These are phyloP conservation scores for Phlyctochytrium planicorne DNA, from an alignment of 192 early-diverging fungal genomes.

Conservation along the genomic window DNA sequence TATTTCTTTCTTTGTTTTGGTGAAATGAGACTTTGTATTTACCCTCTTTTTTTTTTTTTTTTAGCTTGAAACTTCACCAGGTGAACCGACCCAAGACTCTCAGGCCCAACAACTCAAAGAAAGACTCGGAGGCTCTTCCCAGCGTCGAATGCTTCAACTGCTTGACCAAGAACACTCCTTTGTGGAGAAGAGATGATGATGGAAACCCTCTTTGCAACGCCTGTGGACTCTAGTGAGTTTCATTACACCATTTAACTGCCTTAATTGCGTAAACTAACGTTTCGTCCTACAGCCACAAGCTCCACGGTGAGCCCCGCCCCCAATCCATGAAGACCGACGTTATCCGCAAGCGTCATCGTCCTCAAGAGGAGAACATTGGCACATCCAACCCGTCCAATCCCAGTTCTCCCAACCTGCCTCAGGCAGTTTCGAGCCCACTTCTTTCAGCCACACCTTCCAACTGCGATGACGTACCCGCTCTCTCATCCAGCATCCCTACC, in stretches of 20 bases:
- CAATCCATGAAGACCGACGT: slow-evolving; percentile 84
- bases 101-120: slow-evolving; percentile 3
- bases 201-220: slow-evolving; percentile 92
- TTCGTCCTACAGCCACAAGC: slow-evolving; percentile 53
- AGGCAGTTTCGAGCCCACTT: no score
- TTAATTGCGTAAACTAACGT: no score
- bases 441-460: no score
- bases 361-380: slow-evolving; percentile 37
- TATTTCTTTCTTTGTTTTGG: background rate
- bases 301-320: slow-evolving; percentile 84
- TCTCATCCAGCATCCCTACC: no score
- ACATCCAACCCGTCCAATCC: no score
- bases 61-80: slow-evolving; percentile 37
- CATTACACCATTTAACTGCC: background rate
- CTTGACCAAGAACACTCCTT: slow-evolving; percentile 76
- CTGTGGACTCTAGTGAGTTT: slow-evolving; percentile 75
- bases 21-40: slow-evolving; percentile 15
- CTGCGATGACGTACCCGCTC: no score
- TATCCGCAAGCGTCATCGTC: slow-evolving; percentile 84
- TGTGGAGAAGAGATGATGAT: slow-evolving; percentile 88
- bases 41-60: no score
- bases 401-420: no score
- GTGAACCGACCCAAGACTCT: slow-evolving; percentile 36
- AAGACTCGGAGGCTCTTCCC: background rate
- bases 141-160: slow-evolving; percentile 72